Base-by-base conservation (phyloP, 164 flowering plant species). In the Buxus sempervirens region DNA sequence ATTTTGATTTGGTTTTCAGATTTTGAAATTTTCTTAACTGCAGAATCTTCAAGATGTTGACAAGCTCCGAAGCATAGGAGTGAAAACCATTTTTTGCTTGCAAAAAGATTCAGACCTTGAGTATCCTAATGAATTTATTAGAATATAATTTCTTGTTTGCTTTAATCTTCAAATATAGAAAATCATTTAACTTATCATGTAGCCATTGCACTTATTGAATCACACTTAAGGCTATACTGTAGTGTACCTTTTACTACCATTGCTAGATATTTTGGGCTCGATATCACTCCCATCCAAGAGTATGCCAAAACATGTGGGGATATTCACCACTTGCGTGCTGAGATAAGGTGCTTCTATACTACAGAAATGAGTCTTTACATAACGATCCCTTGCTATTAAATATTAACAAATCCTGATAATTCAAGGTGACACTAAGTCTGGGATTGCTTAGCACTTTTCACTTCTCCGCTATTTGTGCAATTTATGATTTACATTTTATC, bases 21-120 rank as follows among this genome's bases (percentile, higher is more conserved):
- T 24, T 45, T 55, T 8, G 48, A n/a, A n/a, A 5, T 22, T 58
- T 59, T 58, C n/a, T 65, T 27, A 28, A 49, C 70, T 71, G 58
- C 82, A 95, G 98, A 85, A 84, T 68, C 97, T 98, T 58, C 82
- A 73, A 71, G 98, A 95, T 77, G 96, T 95, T 79, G 97, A 95
- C 83, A 90, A 85, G 86, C 97, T 92, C 70, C 89, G 95, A 36
- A 64, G 25, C 36, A 81, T 90, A 72, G 97, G 96, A 71, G 99
- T 95, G 61, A 89, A 84, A 79, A 95, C 99, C 38, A 82, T 95
- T 48, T 92, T 89, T 81, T 95, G 99, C 81, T 76, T 95, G 77
- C 99, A 92, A 66, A 89, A 92, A 82, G 78, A 92, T 79, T 78
- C 99, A 25, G 99, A 92, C 82, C 88, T 92, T 67, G 97, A 95